Conservation (phyloP, 2,329 filamentous ascomycete genomes). For the Clonostachys byssicola region DNA sequence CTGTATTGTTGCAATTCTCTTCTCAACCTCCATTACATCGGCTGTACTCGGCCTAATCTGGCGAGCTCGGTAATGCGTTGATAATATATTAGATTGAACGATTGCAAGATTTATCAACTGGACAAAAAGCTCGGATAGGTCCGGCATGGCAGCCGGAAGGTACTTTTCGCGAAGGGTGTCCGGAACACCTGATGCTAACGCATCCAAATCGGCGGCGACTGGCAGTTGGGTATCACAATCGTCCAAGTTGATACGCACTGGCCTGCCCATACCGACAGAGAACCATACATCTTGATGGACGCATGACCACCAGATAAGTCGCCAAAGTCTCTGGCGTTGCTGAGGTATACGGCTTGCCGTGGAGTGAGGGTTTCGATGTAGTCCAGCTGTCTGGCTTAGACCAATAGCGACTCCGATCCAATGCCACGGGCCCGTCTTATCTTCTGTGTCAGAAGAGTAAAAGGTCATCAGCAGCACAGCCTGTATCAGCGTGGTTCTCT, state of each 20-base stretch:
- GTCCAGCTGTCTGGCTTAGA: not conserved
- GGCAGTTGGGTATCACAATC: not conserved
- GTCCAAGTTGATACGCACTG: not conserved
- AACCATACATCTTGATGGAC: not conserved
- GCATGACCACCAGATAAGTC: not conserved
- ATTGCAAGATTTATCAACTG: not conserved
- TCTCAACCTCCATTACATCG: not conserved
- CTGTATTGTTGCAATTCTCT: not conserved
- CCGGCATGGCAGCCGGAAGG: not conserved
- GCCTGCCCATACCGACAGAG: not conserved
- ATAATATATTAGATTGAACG: not conserved
- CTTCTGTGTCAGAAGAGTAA: not conserved
- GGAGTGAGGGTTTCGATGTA: not conserved
- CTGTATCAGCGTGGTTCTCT: not conserved
- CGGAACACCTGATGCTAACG: not conserved
- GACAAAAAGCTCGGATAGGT: not conserved
- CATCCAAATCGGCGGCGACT: not conserved
- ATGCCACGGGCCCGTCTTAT: not conserved
- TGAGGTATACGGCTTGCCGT: no score
- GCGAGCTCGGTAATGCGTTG: not conserved
- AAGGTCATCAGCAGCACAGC: not conserved
- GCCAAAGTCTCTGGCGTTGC: not conserved
- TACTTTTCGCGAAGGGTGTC: not conserved
- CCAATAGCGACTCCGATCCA: slow-evolving; percentile 1
- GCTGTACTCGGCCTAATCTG: not conserved